Percentiles rank a stretch among this genome's conserved stretches.
Conservation (phyloP, 371 early-diverging fungal species). For the Mortierella sp. region DNA sequence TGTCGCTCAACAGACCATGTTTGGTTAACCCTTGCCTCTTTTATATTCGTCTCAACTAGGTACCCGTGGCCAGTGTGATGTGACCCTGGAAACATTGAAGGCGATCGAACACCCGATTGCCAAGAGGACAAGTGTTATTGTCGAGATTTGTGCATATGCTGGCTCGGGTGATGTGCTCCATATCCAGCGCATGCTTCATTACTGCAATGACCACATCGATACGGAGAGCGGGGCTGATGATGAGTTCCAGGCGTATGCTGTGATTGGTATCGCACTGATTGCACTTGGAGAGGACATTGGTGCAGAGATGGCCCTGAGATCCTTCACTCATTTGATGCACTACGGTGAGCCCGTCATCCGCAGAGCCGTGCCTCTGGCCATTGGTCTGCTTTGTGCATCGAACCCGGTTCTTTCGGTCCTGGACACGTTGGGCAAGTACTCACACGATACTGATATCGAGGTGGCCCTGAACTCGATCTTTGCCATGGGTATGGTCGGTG, state of each 20-base stretch:
- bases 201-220: slow-evolving; percentile 94
- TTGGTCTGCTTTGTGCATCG: slow-evolving; percentile 96
- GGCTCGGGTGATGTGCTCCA: slow-evolving; percentile 97
- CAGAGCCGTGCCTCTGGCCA: slow-evolving; percentile 93
- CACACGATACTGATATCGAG: slow-evolving; percentile 95
- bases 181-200: slow-evolving; percentile 95
- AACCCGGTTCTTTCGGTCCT: slow-evolving; percentile 93
- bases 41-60: slow-evolving; percentile 59
- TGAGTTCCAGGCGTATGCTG: slow-evolving; percentile 94
- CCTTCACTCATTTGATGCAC: slow-evolving; percentile 98
- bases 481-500: slow-evolving; percentile 99
- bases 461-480: slow-evolving; percentile 97
- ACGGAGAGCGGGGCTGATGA: slow-evolving; percentile 86
- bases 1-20: background rate
- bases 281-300: slow-evolving; percentile 98
- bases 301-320: slow-evolving; percentile 93
- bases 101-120: slow-evolving; percentile 93
- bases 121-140: slow-evolving; percentile 87
- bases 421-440: slow-evolving; percentile 96
- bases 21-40: background rate
- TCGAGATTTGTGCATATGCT: slow-evolving; percentile 91
- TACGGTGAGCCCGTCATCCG: slow-evolving; percentile 97
- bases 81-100: slow-evolving; percentile 94
- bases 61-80: slow-evolving; percentile 90
- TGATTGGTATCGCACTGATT: slow-evolving; percentile 94